phyloP scores from a whole-genome alignment of 495 filamentous ascomycete genomes.

The Staphylotrichum tortipilum region DNA sequence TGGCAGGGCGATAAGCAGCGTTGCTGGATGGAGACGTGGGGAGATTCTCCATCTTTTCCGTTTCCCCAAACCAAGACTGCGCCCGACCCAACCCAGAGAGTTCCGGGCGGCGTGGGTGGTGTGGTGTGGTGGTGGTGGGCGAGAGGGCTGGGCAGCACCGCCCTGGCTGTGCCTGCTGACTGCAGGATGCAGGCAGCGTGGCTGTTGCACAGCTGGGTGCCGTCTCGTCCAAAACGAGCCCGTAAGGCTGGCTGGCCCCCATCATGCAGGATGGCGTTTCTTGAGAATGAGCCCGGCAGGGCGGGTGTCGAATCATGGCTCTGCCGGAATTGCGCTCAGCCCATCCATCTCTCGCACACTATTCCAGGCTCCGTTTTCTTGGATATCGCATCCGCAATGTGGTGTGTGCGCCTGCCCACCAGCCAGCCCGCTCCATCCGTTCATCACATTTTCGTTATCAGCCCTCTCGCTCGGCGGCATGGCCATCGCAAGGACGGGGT shows the following conservation, averaged over 20 bases:
- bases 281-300: slow-evolving; percentile 1
- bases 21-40: too few species aligned
- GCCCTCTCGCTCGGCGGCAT: too few species aligned
- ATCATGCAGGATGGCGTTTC: not conserved
- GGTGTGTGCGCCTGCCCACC: too few species aligned
- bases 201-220: too few species aligned
- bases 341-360: not conserved
- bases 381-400: too few species aligned
- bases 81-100: too few species aligned
- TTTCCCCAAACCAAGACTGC: too few species aligned
- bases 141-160: not conserved
- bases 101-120: not conserved
- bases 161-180: slow-evolving; percentile 6
- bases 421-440: too few species aligned
- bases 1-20: not conserved
- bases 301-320: not conserved
- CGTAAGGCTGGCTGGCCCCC: slow-evolving; percentile 7
- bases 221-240: too few species aligned
- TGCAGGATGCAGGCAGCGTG: not conserved
- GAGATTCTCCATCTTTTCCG: too few species aligned
- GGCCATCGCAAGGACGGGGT: too few species aligned
- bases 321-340: not conserved
- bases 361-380: too few species aligned
- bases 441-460: slow-evolving; percentile 5
- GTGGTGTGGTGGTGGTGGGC: not conserved